Conservation (phyloP, 805 yeast species). For the Cyberlindnera saturnus region DNA sequence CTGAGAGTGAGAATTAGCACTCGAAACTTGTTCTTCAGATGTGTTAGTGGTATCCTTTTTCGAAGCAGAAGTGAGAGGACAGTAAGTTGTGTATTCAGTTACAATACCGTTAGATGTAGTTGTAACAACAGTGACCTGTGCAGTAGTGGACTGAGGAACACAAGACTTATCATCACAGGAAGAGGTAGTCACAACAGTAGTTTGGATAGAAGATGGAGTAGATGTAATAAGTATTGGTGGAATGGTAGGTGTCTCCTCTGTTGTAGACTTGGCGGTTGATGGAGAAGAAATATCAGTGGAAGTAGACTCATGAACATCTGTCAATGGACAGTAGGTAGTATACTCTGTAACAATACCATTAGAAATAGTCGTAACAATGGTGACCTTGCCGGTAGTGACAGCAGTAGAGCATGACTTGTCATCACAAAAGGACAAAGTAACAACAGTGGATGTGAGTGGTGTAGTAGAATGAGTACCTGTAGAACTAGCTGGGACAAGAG, state of each 20-base stretch:
- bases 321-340: slow-evolving; percentile 36
- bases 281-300: neutral
- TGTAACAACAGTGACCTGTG: slow-evolving; percentile 26
- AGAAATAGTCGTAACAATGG: slow-evolving; percentile 29
- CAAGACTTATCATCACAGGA: slow-evolving; percentile 26
- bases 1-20: too few species aligned
- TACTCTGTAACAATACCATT: slow-evolving; percentile 28
- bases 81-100: slow-evolving; percentile 37
- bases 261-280: too few species aligned
- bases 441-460: slow-evolving; percentile 16
- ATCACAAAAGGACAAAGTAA: slow-evolving; percentile 27
- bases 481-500: neutral
- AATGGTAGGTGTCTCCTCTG: too few species aligned
- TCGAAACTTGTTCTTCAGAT: too few species aligned
- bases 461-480: neutral
- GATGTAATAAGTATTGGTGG: neutral
- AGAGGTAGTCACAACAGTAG: slow-evolving; percentile 27
- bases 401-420: slow-evolving; percentile 24
- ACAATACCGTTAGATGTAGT: slow-evolving; percentile 24
- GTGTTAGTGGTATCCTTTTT: slow-evolving; percentile 1
- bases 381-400: slow-evolving; percentile 21
- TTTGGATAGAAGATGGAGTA: slow-evolving; percentile 3
- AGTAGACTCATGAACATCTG: slow-evolving; percentile 4
- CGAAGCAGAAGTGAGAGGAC: slow-evolving; percentile 26
- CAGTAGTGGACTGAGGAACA: slow-evolving; percentile 21